Evolutionary conservation across 169 alveolate genomes (phyloP), one percentile per base, ranked within the genome.

Genomic region (Plasmodium cynomolgi): DNA sequence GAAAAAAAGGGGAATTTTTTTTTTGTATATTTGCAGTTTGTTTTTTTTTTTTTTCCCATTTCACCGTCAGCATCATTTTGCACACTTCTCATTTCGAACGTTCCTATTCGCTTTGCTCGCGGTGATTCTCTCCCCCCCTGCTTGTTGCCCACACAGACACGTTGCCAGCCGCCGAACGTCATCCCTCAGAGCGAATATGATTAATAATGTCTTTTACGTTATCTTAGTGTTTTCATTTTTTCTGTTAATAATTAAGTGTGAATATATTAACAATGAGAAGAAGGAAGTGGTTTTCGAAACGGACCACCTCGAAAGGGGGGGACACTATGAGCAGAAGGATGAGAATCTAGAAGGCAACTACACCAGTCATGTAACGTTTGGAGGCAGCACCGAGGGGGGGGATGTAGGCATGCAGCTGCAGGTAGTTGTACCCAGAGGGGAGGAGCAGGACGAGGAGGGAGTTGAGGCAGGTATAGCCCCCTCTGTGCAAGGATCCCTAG

Each of bases 141-240:
- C 34, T 23, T 62, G 20, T 31, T 3, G 4, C 77, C 29, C 77
- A 62, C 5, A 11, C 17, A 23, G 29, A 3, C n/a, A 62, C 37
- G 34, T 20, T 26, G 77, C 34, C 34, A 20, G 29, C 34, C 34
- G 58, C 47, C 83, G 31, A 47, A 37, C 58, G 33, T 41, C 83
- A 75, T 9, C 47, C 58, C 41, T 34, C 26, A 83, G 37, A 81
- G 95, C 50, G 62, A 91, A 91, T 33, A 91, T 91, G 95, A 72
- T 91, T 81, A 91, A 91, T 81, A 81, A 91, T 91, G 95, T 91
- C 84, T 71, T 91, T 81, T 91, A 74, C 20, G n/a, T 82, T 31
- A 73, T 72, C 56, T 50, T 91, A 33, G 62, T 39, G 41, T 81
- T 91, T 91, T 91, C 73, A 47, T 81, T 82, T 81, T 91, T 91